Conservation (phyloP, 2,329 filamentous ascomycete species). For the Xylaria polymorpha region DNA sequence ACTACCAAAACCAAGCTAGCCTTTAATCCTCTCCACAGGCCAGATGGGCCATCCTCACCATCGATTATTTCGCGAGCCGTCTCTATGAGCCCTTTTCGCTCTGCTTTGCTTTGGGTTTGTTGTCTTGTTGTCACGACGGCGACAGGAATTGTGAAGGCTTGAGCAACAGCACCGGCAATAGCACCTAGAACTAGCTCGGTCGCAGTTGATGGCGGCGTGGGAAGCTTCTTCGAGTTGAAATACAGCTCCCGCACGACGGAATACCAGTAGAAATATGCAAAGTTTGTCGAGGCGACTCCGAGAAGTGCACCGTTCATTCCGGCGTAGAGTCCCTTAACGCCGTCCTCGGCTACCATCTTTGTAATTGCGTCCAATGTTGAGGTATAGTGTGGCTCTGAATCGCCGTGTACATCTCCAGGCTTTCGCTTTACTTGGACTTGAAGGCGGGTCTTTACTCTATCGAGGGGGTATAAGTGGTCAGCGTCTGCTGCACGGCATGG, state of each 20-base stretch:
- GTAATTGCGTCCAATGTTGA: constrained; percentile 89
- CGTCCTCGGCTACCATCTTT: constrained; percentile 85
- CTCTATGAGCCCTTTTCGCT: constrained; percentile 86
- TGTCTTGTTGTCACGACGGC: constrained; percentile 95
- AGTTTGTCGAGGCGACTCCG: constrained; percentile 96
- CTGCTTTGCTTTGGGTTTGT: constrained; percentile 87
- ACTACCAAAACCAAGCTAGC: constrained; percentile 95
- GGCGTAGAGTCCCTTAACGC: constrained; percentile 83
- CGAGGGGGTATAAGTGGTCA: constrained; percentile 30
- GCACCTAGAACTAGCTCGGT: constrained; percentile 88
- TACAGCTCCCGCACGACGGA: constrained; percentile 87
- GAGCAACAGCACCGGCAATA: constrained; percentile 87
- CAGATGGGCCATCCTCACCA: constrained; percentile 87
- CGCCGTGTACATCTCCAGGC: constrained; percentile 56
- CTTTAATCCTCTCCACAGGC: constrained; percentile 94
- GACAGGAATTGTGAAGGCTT: constrained; percentile 96
- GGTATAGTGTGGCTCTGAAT: constrained; percentile 77
- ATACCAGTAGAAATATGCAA: constrained; percentile 99
- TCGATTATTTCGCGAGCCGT: constrained; percentile 91
- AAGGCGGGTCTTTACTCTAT: constrained; percentile 91
- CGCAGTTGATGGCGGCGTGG: constrained; percentile 75
- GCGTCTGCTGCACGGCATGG: constrained; percentile 22
- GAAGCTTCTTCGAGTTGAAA: constrained; percentile 66
- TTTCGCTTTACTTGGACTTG: constrained; percentile 89
- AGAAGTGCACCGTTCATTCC: constrained; percentile 88